phyloP scores from a whole-genome alignment of 805 yeast genomes.

The Suhomyces sp. region DNA sequence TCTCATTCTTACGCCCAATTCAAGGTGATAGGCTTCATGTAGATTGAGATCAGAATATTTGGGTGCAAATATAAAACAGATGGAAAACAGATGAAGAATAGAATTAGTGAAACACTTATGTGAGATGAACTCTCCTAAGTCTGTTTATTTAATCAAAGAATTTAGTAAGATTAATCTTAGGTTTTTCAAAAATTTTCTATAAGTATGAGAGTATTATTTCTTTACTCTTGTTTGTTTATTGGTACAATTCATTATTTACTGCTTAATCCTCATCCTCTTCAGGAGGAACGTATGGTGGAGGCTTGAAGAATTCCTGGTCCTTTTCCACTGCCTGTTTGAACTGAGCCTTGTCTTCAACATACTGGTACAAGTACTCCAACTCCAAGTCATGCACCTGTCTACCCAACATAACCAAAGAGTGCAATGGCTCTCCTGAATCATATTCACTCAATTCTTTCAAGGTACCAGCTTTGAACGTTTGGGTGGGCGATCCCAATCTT shows the following conservation, averaged over 20 bases:
- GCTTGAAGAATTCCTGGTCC: conserved; percentile 71
- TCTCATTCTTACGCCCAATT: too few species aligned
- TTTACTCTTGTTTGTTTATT: neutral
- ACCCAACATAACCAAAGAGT: conserved; percentile 86
- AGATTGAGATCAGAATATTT: too few species aligned
- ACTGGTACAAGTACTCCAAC: conserved; percentile 76
- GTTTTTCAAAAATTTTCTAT: too few species aligned
- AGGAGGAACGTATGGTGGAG: conserved; percentile 61
- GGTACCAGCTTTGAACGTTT: conserved; percentile 81
- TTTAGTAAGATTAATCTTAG: too few species aligned
- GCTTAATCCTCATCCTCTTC: conserved; percentile 17
- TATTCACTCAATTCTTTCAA: conserved; percentile 71
- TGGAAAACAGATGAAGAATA: too few species aligned
- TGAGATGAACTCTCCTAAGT: too few species aligned
- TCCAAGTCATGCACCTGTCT: conserved; percentile 93
- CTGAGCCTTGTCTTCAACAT: conserved; percentile 57
- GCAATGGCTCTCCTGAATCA: conserved; percentile 93
- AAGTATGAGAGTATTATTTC: too few species aligned
- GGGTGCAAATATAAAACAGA: too few species aligned
- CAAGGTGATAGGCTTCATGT: too few species aligned
- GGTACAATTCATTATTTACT: neutral
- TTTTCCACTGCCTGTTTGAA: conserved; percentile 40
- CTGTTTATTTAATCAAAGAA: too few species aligned
- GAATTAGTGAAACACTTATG: too few species aligned
- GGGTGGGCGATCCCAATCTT: conserved; percentile 84